Evolutionary conservation across 306 rosid genomes (phyloP).

Genomic region (Corylus heterophylla): DNA sequence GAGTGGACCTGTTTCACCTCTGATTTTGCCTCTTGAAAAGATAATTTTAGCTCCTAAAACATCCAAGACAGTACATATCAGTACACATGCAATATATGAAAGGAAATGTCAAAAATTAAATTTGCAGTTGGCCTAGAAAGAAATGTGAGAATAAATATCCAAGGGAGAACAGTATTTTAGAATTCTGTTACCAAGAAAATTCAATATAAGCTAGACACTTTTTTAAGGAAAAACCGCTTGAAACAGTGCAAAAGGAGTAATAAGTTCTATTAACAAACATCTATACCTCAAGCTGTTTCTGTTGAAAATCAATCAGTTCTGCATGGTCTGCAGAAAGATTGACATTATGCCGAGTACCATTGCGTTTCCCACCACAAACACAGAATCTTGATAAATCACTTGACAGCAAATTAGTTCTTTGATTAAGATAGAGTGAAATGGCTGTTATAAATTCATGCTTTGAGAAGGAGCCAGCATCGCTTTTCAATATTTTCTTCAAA

Average conservation of each 20-base stretch:
- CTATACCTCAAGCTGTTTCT: slow-evolving; percentile 74
- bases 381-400: slow-evolving; percentile 73
- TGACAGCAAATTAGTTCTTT: slow-evolving; percentile 62
- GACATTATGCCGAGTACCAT: slow-evolving; percentile 26
- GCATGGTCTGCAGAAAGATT: slow-evolving; percentile 39
- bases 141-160: neutral
- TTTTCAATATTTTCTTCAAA: slow-evolving; percentile 77
- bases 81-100: neutral
- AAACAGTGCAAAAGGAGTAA: slow-evolving; percentile 7
- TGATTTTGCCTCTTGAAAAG: slow-evolving; percentile 53
- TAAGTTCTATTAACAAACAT: neutral
- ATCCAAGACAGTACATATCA: slow-evolving; percentile 5
- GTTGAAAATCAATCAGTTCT: slow-evolving; percentile 54
- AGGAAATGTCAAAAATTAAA: neutral
- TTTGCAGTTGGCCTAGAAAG: neutral
- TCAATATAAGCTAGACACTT: neutral
- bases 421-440: slow-evolving; percentile 60
- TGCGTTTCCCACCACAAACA: slow-evolving; percentile 66
- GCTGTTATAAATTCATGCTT: slow-evolving; percentile 69
- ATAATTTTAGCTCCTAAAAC: slow-evolving; percentile 61
- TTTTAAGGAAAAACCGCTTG: neutral
- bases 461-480: slow-evolving; percentile 46
- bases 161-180: neutral
- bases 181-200: neutral
- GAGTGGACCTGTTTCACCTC: slow-evolving; percentile 63